These are phyloP conservation scores for Scleroderma citrinum DNA, from an alignment of 768 basidiomycete species.

Conservation along the genomic window DNA sequence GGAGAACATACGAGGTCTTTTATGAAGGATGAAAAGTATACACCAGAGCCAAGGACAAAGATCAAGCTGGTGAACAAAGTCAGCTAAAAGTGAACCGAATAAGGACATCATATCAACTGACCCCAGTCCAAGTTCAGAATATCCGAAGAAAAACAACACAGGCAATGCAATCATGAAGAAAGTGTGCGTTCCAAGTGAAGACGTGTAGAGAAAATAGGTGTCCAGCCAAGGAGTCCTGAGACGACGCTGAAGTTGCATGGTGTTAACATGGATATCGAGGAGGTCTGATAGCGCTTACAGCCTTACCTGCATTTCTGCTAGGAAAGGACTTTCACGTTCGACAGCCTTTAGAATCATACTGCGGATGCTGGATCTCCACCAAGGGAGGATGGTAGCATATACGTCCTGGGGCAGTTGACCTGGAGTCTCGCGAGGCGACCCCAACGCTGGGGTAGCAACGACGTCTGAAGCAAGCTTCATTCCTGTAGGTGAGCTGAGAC, in stretches of 20 bases:
- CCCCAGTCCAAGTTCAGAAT: slow-evolving; percentile 65
- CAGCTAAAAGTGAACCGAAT: background rate
- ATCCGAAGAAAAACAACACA: slow-evolving; percentile 84
- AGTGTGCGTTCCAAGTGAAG: slow-evolving; percentile 76
- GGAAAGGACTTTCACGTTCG: slow-evolving; percentile 49
- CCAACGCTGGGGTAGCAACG: too few relatives aligned
- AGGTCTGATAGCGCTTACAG: background rate
- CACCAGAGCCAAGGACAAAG: slow-evolving; percentile 67
- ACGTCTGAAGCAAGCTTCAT: too few relatives aligned
- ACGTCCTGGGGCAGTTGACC: slow-evolving; percentile 40
- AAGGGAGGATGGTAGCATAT: slow-evolving; percentile 56
- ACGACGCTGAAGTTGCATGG: slow-evolving; percentile 31
- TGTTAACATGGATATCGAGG: slow-evolving; percentile 3
- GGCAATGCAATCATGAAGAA: slow-evolving; percentile 94
- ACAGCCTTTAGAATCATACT: slow-evolving; percentile 47
- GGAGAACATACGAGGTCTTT: slow-evolving; percentile 92
- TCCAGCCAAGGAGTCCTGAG: slow-evolving; percentile 68
- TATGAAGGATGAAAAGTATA: slow-evolving; percentile 80
- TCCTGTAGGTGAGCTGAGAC: background rate
- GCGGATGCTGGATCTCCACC: slow-evolving; percentile 63
- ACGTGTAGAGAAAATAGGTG: slow-evolving; percentile 78
- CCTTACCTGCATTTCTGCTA: slow-evolving; percentile 66
- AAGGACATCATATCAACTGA: slow-evolving; percentile 32
- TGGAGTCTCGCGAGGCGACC: too few relatives aligned
- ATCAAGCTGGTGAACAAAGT: slow-evolving; percentile 45